Percentiles rank a stretch among this genome's conserved stretches.
phyloP scores from a whole-genome alignment of 257 asterid genomes.

The Mitragyna speciosa region DNA sequence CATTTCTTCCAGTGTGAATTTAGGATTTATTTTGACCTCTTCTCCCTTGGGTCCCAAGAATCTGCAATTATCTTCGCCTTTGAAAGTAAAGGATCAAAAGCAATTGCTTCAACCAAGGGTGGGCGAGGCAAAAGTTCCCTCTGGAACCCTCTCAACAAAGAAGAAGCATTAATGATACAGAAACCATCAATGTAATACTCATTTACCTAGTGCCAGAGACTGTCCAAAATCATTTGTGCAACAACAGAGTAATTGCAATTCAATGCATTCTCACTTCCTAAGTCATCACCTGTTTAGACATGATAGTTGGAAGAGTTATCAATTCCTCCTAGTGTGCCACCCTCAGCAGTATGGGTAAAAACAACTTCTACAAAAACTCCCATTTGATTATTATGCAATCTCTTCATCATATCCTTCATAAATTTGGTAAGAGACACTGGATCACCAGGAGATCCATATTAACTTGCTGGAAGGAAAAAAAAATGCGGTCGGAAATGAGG shows the following conservation, averaged over 20 bases:
- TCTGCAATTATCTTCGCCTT: constrained; percentile 76
- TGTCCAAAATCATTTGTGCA: constrained; percentile 72
- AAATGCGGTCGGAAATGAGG: constrained; percentile 80
- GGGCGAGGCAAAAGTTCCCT: constrained; percentile 81
- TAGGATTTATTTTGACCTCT: constrained; percentile 37
- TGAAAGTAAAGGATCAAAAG: constrained; percentile 84
- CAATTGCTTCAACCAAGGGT: constrained; percentile 82
- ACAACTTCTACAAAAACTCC: constrained; percentile 89
- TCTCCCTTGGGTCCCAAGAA: constrained; percentile 58
- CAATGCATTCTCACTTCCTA: constrained; percentile 39
- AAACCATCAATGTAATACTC: constrained; percentile 89
- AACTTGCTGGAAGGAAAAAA: constrained; percentile 66
- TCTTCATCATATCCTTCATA: constrained; percentile 89
- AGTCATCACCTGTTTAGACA: constrained; percentile 30
- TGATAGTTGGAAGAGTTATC: constrained; percentile 54
- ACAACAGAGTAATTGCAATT: constrained; percentile 79
- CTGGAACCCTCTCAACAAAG: constrained; percentile 55
- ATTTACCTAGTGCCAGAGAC: constrained; percentile 81
- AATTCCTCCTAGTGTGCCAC: constrained; percentile 45
- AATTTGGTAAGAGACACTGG: constrained; percentile 42
- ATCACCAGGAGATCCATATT: constrained; percentile 41
- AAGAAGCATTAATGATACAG: constrained; percentile 64
- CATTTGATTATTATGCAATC: constrained; percentile 62
- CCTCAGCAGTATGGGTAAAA: constrained; percentile 67
- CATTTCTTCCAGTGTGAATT: constrained; percentile 99